Percentiles rank a stretch among this genome's conserved stretches.
These are phyloP conservation scores for Chaetothyriales sp. DNA, from an alignment of 2,329 filamentous ascomycete species.

Conservation along the genomic window DNA sequence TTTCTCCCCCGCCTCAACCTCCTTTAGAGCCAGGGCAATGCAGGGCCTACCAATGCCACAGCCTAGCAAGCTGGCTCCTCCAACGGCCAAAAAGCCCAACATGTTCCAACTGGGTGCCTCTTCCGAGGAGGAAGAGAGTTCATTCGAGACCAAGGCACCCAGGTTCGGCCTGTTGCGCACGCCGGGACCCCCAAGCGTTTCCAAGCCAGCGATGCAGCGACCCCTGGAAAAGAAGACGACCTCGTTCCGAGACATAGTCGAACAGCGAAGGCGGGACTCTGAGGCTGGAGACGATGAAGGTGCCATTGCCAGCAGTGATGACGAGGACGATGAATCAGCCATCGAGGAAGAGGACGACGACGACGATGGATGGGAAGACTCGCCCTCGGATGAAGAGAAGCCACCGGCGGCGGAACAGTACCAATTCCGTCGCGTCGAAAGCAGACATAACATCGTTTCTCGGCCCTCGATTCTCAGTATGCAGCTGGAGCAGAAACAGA, in stretches of 20 bases:
- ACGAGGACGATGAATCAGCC: conserved; percentile 46
- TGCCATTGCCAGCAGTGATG: conserved; percentile 45
- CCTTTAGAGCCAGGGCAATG: conserved; percentile 38
- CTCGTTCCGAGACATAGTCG: conserved; percentile 65
- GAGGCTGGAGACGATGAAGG: conserved; percentile 38
- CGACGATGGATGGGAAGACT: conserved; percentile 44
- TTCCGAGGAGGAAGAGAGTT: conserved; percentile 71
- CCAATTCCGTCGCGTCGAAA: conserved; percentile 83
- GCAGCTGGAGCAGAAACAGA: conserved; percentile 68
- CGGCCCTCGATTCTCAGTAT: conserved; percentile 78
- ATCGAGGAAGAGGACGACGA: conserved; percentile 59
- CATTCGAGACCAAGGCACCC: conserved; percentile 46
- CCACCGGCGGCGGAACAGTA: conserved; percentile 58
- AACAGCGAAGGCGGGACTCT: conserved; percentile 50
- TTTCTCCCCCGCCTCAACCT: conserved; percentile 61
- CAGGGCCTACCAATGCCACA: conserved; percentile 2
- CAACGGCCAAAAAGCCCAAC: conserved; percentile 50
- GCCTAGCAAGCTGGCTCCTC: conserved; percentile 20
- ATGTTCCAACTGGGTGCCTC: conserved; percentile 64
- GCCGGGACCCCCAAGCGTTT: conserved; percentile 24
- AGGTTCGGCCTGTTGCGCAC: background rate
- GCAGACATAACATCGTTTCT: conserved; percentile 67
- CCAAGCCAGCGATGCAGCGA: conserved; percentile 25
- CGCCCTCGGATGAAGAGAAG: conserved; percentile 65
- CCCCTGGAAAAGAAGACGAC: conserved; percentile 53